Percentiles rank a stretch among this genome's conserved stretches.
phyloP scores from a whole-genome alignment of 352 stramenopile genomes.

The Halophytophthora batemanensis region DNA sequence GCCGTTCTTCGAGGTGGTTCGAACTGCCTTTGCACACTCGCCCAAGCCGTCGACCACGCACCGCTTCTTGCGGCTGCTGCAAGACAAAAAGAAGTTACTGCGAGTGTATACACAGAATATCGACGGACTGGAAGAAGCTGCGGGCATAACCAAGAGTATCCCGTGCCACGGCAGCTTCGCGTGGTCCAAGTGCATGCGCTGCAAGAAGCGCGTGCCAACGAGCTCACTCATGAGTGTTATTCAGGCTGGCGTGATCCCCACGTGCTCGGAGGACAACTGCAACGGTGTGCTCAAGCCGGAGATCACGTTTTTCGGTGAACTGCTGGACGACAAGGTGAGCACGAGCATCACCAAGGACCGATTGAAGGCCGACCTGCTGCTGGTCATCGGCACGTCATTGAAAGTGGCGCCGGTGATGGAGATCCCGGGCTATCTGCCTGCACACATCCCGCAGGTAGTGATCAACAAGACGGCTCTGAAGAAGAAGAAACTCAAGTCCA shows the following conservation, averaged over 20 bases:
- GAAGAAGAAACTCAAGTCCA: constrained; percentile 63
- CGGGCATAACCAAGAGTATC: constrained; percentile 91
- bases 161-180: constrained; percentile 94
- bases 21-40: constrained; percentile 62
- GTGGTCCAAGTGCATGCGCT: constrained; percentile 90
- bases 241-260: constrained; percentile 70
- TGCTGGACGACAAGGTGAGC: constrained; percentile 87
- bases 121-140: constrained; percentile 92
- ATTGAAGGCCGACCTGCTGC: constrained; percentile 90
- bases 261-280: constrained; percentile 63
- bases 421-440: constrained; percentile 81
- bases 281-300: constrained; percentile 95
- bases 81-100: constrained; percentile 91
- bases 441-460: constrained; percentile 82
- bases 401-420: constrained; percentile 95
- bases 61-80: constrained; percentile 91
- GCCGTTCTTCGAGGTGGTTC: constrained; percentile 96
- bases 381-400: constrained; percentile 98
- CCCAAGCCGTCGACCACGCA: constrained; percentile 92
- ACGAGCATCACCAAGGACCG: constrained; percentile 69
- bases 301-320: constrained; percentile 98
- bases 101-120: constrained; percentile 98
- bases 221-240: constrained; percentile 68
- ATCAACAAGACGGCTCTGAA: constrained; percentile 89
- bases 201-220: constrained; percentile 53